Percentiles rank a stretch among this genome's conserved stretches.
These are phyloP conservation scores for Mucor saturninus DNA, from an alignment of 371 early-diverging fungal genomes.

Conservation along the genomic window DNA sequence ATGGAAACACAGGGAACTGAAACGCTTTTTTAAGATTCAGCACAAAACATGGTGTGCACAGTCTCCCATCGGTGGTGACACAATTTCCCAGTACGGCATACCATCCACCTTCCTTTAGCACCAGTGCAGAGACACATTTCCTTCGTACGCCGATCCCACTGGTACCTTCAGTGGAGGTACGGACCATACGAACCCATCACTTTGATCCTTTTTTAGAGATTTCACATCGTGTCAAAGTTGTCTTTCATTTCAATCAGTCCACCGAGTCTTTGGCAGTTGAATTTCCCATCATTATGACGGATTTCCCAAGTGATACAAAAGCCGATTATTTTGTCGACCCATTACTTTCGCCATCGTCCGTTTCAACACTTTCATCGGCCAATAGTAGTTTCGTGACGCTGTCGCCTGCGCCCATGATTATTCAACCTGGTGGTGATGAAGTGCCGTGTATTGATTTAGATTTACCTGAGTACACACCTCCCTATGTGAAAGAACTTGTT, in stretches of 20 bases:
- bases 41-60: conserved; percentile 41
- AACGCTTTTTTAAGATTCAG: conserved; percentile 26
- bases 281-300: conserved; percentile 48
- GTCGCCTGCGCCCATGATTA: neutral
- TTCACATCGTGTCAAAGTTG: conserved; percentile 35
- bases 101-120: conserved; percentile 38
- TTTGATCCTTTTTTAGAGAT: conserved; percentile 48
- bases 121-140: conserved; percentile 44
- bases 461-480: conserved; percentile 50
- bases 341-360: conserved; percentile 9
- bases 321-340: conserved; percentile 13
- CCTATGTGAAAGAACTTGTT: conserved; percentile 21
- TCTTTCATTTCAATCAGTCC: conserved; percentile 31
- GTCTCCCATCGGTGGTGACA: conserved; percentile 33
- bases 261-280: conserved; percentile 27
- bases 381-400: conserved; percentile 4
- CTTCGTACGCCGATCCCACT: conserved; percentile 40
- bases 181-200: conserved; percentile 29
- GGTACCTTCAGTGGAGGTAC: neutral
- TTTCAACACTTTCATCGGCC: neutral
- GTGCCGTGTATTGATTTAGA: conserved; percentile 41
- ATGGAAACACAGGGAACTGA: neutral
- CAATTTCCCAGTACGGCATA: conserved; percentile 36
- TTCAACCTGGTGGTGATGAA: conserved; percentile 42
- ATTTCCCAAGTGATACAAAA: conserved; percentile 31